Percentiles rank a stretch among this genome's conserved stretches.
phyloP scores from a whole-genome alignment of 306 rosid genomes.

The Leucaena leucocephala region DNA sequence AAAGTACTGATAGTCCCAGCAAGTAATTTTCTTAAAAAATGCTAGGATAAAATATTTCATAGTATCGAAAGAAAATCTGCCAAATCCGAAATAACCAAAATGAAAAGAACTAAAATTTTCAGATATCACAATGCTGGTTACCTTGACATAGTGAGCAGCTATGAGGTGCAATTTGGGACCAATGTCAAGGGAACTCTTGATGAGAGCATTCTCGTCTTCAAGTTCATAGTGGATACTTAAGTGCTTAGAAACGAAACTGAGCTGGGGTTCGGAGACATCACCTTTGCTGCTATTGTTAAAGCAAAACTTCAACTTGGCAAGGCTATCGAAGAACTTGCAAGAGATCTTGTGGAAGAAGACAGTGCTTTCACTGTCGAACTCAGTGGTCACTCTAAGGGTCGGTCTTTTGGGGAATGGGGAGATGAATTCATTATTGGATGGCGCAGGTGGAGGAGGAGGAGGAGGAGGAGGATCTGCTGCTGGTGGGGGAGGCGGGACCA shows the following conservation, averaged over 20 bases:
- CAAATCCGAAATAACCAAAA: background rate
- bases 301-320: constrained; percentile 78
- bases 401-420: constrained; percentile 60
- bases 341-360: constrained; percentile 75
- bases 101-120: background rate
- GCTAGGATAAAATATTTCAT: background rate
- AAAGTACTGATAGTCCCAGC: background rate
- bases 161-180: constrained; percentile 62
- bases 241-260: constrained; percentile 66
- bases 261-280: constrained; percentile 63
- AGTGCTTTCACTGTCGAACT: constrained; percentile 87
- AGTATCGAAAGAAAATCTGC: background rate
- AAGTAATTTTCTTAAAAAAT: background rate
- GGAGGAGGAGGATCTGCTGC: constrained; percentile 27
- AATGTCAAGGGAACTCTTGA: constrained; percentile 64
- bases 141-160: constrained; percentile 83
- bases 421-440: constrained; percentile 33
- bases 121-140: constrained; percentile 8
- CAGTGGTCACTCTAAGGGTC: constrained; percentile 62
- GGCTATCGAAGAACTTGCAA: constrained; percentile 71
- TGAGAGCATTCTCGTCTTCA: constrained; percentile 64
- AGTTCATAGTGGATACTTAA: constrained; percentile 66
- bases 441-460: constrained; percentile 23
- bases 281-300: constrained; percentile 67
- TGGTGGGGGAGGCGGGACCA: constrained; percentile 14